Evolutionary conservation across 2,329 filamentous ascomycete genomes (phyloP).

Genomic region (Fusarium redolens): DNA sequence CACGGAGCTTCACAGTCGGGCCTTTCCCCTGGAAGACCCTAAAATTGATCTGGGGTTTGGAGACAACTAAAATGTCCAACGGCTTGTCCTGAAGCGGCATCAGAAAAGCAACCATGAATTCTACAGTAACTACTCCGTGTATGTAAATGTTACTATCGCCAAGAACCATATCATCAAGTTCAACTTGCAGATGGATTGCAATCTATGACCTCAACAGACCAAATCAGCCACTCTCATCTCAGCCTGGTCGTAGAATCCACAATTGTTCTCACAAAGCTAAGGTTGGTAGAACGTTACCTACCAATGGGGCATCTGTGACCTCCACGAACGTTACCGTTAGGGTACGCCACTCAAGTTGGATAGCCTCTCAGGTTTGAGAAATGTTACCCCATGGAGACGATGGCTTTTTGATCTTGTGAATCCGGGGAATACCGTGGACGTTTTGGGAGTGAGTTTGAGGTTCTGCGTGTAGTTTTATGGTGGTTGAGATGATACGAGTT

Average conservation of each 20-base stretch:
- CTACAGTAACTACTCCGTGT: neutral
- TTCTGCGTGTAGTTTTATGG: neutral
- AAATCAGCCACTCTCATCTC: neutral
- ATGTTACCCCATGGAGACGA: conserved; percentile 15
- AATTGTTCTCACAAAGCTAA: neutral
- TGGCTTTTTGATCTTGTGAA: neutral
- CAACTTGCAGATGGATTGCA: neutral
- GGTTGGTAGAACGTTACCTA: conserved; percentile 17
- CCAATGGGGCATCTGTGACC: conserved; percentile 2
- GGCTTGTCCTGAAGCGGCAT: neutral
- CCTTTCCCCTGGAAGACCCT: conserved; percentile 39
- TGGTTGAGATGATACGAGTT: neutral
- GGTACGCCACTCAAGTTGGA: conserved; percentile 7
- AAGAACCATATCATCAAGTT: neutral
- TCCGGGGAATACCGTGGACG: neutral
- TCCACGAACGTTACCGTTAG: conserved; percentile 32
- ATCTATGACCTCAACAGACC: conserved; percentile 1
- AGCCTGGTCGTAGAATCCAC: conserved; percentile 8
- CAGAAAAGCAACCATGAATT: neutral
- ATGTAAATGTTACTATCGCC: neutral
- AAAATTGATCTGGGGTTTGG: conserved; percentile 41
- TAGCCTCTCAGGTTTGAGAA: conserved; percentile 15
- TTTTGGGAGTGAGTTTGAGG: neutral
- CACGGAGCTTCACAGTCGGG: conserved; percentile 37
- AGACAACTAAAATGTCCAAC: neutral